Evolutionary conservation across 345 rosid genomes (phyloP).

Genomic region (Cardiospermum halicacabum): DNA sequence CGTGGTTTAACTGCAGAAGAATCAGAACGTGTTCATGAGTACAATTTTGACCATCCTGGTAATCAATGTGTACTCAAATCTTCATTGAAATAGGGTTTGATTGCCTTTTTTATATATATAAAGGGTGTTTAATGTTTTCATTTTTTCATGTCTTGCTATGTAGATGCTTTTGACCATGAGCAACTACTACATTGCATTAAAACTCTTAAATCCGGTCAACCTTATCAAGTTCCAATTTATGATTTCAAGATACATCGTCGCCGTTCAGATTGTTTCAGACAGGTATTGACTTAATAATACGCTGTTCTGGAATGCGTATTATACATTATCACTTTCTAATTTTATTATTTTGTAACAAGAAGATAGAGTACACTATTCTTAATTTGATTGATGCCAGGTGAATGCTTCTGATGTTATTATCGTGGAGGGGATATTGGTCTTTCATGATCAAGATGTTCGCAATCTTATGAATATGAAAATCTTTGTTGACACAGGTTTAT

Average conservation of each 20-base stretch:
- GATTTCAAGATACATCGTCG: slow-evolving; percentile 90
- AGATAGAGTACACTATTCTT: neutral
- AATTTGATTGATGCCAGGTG: slow-evolving; percentile 43
- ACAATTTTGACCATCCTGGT: slow-evolving; percentile 99
- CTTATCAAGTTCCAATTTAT: slow-evolving; percentile 87
- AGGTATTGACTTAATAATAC: slow-evolving; percentile 36
- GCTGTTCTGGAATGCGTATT: too few relatives aligned
- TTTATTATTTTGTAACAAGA: neutral
- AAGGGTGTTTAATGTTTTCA: neutral
- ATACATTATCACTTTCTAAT: neutral
- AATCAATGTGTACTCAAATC: neutral
- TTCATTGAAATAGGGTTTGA: neutral
- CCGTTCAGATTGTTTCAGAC: slow-evolving; percentile 76
- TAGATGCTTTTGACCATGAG: slow-evolving; percentile 98
- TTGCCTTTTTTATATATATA: neutral
- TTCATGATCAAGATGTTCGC: slow-evolving; percentile 88
- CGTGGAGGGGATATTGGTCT: slow-evolving; percentile 94
- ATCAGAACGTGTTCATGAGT: slow-evolving; percentile 73
- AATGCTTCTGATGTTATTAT: slow-evolving; percentile 98
- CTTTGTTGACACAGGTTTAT: slow-evolving; percentile 91
- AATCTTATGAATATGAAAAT: slow-evolving; percentile 96
- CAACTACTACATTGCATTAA: slow-evolving; percentile 84
- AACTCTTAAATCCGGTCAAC: slow-evolving; percentile 67
- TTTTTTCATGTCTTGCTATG: neutral
- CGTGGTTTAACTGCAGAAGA: slow-evolving; percentile 90